Evolutionary conservation across 805 yeast species (phyloP).

Genomic region (Saccharomycopsis selenospora): DNA sequence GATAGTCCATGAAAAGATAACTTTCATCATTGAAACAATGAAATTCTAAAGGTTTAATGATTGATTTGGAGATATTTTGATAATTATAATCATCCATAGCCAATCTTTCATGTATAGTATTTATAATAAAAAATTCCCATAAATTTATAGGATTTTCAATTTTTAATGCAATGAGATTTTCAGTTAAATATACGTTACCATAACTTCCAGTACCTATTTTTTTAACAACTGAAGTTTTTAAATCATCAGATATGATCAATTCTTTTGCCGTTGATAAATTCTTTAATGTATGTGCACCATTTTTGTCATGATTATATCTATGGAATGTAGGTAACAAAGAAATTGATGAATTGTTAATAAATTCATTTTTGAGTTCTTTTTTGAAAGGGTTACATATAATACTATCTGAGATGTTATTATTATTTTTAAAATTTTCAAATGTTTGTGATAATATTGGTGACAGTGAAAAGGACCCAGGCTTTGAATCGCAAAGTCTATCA

Average conservation of each 20-base stretch:
- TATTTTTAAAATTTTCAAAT: not conserved
- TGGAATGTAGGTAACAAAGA: not conserved
- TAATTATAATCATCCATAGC: slow-evolving; percentile 19
- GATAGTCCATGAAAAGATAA: slow-evolving; percentile 55
- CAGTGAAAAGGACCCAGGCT: not conserved
- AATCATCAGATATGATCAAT: not conserved
- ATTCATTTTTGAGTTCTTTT: not conserved
- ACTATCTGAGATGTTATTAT: not conserved
- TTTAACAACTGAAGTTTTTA: slow-evolving; percentile 4
- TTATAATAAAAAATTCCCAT: slow-evolving; percentile 79
- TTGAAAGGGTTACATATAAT: slow-evolving; percentile 1
- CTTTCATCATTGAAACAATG: slow-evolving; percentile 61
- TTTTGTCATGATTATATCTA: not conserved
- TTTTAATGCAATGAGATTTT: slow-evolving; percentile 58
- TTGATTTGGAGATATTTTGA: slow-evolving; percentile 29
- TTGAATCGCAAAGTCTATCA: not conserved
- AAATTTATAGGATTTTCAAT: slow-evolving; percentile 59
- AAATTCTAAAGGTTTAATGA: slow-evolving; percentile 45
- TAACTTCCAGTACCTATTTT: slow-evolving; percentile 72
- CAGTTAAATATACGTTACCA: slow-evolving; percentile 70
- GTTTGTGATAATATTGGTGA: not conserved
- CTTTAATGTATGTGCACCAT: not conserved
- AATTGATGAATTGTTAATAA: not conserved
- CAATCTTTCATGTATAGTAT: slow-evolving; percentile 43
- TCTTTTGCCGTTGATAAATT: not conserved